Base-by-base conservation (phyloP, 768 basidiomycete species). In the Asterophora lycoperdoides region DNA sequence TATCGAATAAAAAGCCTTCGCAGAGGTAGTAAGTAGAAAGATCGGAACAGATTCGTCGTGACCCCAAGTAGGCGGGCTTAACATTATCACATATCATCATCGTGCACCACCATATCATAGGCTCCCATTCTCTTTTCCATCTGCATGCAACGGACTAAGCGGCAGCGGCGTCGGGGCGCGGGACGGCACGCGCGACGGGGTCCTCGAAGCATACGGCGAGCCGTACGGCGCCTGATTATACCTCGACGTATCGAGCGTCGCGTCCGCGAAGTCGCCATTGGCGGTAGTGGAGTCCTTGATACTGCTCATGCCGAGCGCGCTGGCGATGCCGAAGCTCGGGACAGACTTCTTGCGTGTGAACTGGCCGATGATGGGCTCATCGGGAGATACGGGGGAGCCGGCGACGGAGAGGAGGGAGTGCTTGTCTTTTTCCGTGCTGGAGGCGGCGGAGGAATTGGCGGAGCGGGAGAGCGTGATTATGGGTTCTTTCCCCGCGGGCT, bases 321-420 rank as follows among this genome's bases (percentile, higher is more conserved):
- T 72, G 8, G 78, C 76, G 49, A 80, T 79, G 17, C 72, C 74
- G 53, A 78, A 78, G 4, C 76, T 69, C 9, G 51, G 47, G 18
- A 74, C 72, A 6, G 64, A 57, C 32, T 70, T 69, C 57, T 71
- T 76, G 58, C 69, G 70, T 20, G 70, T 64, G 53, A 83, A 78
- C 46, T 83, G 77, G 13, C 83, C 83, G 2, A 84, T 66, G 51
- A 86, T 83, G 18, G 80, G 80, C 47, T 76, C 77, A 6, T 23
- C 23, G 23, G 23, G 23, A 6, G 23, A 23, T 23, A 23, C 6
- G 23, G 23, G 23, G 3, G 23, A 23, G 23, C 23, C 23, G 23
- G 23, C 66, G 38, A 79, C 72, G 4, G 77, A 23, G 23, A 23
- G 23, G 6, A 23, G 23, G 6, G 23, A 23, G 6, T 23, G 23